These are phyloP conservation scores for Protomyces pachydermus DNA, from an alignment of 1,139 yeast species.

Conservation along the genomic window DNA sequence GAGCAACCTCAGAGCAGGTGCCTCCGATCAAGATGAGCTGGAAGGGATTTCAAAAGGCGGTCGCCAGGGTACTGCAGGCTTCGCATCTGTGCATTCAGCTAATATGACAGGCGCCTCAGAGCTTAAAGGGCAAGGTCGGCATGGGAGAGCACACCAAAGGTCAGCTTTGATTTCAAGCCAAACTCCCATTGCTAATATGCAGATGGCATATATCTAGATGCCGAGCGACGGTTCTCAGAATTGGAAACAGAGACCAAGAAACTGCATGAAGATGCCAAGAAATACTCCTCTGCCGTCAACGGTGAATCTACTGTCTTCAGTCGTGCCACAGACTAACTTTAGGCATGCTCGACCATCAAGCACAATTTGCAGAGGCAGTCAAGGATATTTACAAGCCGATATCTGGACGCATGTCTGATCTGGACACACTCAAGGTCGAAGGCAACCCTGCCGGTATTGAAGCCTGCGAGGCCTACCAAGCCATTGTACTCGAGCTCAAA, in stretches of 20 bases:
- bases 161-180: slow-evolving; percentile 51
- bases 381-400: slow-evolving; percentile 96
- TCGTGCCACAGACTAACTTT: neutral
- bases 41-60: slow-evolving; percentile 21
- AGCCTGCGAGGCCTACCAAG: slow-evolving; percentile 89
- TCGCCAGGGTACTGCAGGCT: neutral
- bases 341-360: slow-evolving; percentile 77
- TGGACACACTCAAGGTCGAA: slow-evolving; percentile 75
- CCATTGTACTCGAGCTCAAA: slow-evolving; percentile 78
- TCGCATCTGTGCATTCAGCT: neutral
- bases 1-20: neutral
- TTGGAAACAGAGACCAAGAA: slow-evolving; percentile 84
- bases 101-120: slow-evolving; percentile 49
- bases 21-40: slow-evolving; percentile 3
- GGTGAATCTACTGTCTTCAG: slow-evolving; percentile 41
- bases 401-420: slow-evolving; percentile 85
- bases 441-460: slow-evolving; percentile 94
- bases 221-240: slow-evolving; percentile 92
- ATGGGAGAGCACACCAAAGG: slow-evolving; percentile 39
- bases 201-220: slow-evolving; percentile 88
- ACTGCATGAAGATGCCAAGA: slow-evolving; percentile 79
- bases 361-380: slow-evolving; percentile 87
- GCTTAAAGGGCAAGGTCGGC: slow-evolving; percentile 68
- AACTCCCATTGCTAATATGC: slow-evolving; percentile 46
- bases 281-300: slow-evolving; percentile 84